Base-by-base conservation (phyloP, 148 eudicot genomes). In the Silene latifolia region DNA sequence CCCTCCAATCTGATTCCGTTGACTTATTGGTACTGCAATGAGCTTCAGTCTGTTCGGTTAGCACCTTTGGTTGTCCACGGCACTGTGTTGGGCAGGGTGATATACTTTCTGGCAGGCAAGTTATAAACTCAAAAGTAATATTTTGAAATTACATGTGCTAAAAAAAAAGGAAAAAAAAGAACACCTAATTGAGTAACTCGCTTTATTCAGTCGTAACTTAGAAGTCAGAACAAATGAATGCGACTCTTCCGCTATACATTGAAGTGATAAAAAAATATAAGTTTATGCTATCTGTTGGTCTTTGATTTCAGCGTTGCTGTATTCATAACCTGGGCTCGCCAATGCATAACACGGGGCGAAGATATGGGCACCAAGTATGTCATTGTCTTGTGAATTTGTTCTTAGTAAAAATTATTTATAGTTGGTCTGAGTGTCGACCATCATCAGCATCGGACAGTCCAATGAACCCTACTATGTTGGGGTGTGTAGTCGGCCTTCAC, bases 11-110 rank as follows among this genome's bases (percentile, higher is more conserved):
- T 73, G 67, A 67, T 42, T 60, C 42, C 59, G 39, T 32, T 14
- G 44, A 44, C 25, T 76, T 21, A 6, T 67, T 13, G 72, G 35
- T 66, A 69, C 47, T 69, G 60, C 44, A 61, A 65, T 70, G 53
- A 67, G 20, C 69, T 83, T 83, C 87, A 95, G 99, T 89, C 69
- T 80, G 60, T 77, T 84, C 96, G 23, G 92, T 95, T 83, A 90
- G 91, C 81, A 75, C 74, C 42, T 92, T 87, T 73, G 99, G 99
- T 76, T 90, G 97, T 80, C 99, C 97, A 48, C 87, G 99, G 73
- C 99, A 97, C 63, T 95, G 99, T 82, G 99, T 97, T 60, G 99
- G 99, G 59, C 99, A 95, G 82, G 99, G 99, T 53, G 99, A 95
- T 75, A 90, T 95, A 85, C 97, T 95, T 60, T 90, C 99, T 71